Conservation (phyloP, 768 basidiomycete genomes). For the Cubamyces lactineus region DNA sequence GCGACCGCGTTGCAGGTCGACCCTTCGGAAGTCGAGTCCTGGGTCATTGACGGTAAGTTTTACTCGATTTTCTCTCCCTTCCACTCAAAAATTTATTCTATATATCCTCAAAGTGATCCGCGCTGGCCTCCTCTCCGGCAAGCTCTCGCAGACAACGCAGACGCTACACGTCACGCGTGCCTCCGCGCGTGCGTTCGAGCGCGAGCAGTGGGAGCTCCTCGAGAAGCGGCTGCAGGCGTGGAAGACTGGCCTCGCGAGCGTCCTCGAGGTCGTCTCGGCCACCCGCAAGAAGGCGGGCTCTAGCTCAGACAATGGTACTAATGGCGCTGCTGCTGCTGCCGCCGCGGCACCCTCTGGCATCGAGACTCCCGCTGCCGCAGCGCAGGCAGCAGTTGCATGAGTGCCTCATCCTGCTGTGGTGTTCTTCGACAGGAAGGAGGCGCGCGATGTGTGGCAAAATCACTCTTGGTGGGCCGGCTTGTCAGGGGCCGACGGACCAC, state of each 20-base stretch:
- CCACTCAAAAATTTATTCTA: not conserved
- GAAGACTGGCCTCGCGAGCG: conserved; percentile 70
- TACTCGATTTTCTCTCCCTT: conserved; percentile 2
- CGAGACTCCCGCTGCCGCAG: conserved; percentile 15
- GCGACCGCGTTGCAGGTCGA: conserved; percentile 69
- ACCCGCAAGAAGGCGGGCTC: conserved; percentile 41
- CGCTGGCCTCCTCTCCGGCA: conserved; percentile 75
- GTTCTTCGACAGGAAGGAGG: no score
- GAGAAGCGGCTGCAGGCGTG: conserved; percentile 76
- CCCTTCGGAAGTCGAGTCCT: conserved; percentile 72
- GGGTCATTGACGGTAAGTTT: conserved; percentile 80
- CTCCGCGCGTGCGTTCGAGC: conserved; percentile 74
- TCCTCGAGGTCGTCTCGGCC: conserved; percentile 69
- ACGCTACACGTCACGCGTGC: conserved; percentile 74
- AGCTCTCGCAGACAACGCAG: conserved; percentile 80
- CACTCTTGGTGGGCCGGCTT: not conserved
- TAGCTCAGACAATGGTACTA: conserved; percentile 11
- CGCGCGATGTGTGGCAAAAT: not conserved
- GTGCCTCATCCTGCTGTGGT: not conserved
- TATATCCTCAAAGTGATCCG: conserved; percentile 65
- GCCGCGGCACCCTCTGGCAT: conserved; percentile 8
- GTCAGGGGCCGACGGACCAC: not conserved
- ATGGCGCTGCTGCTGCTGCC: conserved; percentile 1
- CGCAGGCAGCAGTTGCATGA: conserved; percentile 20
- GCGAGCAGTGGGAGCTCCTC: conserved; percentile 77